Base-by-base conservation (phyloP, 768 basidiomycete species). In the Sarcodon aspratus region DNA sequence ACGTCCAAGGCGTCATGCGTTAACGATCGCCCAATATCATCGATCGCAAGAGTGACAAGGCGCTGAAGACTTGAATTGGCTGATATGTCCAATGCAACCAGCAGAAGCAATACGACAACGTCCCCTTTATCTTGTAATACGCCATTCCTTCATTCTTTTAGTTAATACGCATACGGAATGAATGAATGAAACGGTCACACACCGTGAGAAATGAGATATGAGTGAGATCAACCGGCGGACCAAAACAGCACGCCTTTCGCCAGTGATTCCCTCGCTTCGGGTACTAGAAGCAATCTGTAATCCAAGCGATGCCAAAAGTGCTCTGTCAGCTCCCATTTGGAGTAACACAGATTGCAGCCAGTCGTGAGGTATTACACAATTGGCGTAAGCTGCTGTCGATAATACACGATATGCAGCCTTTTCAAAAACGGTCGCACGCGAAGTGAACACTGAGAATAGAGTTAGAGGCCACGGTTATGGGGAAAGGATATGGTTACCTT, bases 31-130 rank as follows among this genome's bases (percentile, higher is more conserved):
- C 75, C 78, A 34, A 80, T 53, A 18, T 58, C 55, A 44, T 82
- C 71, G 36, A 82, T 61, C 1, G 73, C 67, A 7, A 63, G 54
- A 42, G 69, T 69, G 42, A 83, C 61, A 7, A 76, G 76, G 21
- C 59, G 64, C 48, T 61, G 66, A 7, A 80, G 64, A 11, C 74
- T 71, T 3, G 60, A 56, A 1, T 71, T 62, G 33, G 72, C 72
- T 10, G 68, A 62, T 1, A 68, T 60, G 54, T 87, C 85, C 52
- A 83, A 69, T 2, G 69, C 79, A 27, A 87, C 59, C 3, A 81
- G 62, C 4, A 80, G 51, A 37, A 88, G 54, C 2, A 68, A 61
- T 45, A 78, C 53, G 7, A 81, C 54, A 17, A 80, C 57, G 49
- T 77, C 69, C 10, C 74, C 68, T 1, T 73, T 55, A 17, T 82